Conservation (phyloP, 345 rosid species). For the Camelina sativa region DNA sequence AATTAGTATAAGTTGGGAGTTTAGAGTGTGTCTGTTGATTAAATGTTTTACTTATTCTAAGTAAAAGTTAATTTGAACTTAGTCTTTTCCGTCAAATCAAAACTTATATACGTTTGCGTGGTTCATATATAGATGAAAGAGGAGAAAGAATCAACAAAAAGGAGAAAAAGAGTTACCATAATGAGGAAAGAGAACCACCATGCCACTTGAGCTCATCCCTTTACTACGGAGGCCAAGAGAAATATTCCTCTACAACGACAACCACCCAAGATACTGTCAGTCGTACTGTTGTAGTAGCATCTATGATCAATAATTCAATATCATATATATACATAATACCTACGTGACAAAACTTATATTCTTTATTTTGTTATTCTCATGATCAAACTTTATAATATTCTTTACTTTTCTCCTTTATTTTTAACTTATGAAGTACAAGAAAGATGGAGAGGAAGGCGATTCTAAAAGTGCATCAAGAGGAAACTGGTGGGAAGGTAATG, state of each 20-base stretch:
- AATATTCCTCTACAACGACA: conserved; percentile 63
- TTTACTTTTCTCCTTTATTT: conserved; percentile 6
- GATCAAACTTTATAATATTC: neutral
- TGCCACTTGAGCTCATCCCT: conserved; percentile 86
- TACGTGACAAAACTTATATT: conserved; percentile 20
- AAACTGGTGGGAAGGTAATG: conserved; percentile 95
- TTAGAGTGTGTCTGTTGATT: no score
- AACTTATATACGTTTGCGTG: conserved; percentile 4
- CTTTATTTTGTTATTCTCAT: conserved; percentile 2
- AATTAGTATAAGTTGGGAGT: no score
- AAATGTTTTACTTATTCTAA: no score
- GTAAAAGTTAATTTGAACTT: no score
- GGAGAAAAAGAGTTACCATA: conserved; percentile 52
- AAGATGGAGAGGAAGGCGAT: conserved; percentile 61
- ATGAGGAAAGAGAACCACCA: conserved; percentile 73
- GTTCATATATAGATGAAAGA: conserved; percentile 19
- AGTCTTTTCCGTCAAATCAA: neutral
- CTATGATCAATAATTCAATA: neutral
- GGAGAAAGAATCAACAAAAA: conserved; percentile 46
- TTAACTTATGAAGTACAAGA: conserved; percentile 53
- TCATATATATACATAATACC: conserved; percentile 14
- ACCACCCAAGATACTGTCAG: conserved; percentile 47
- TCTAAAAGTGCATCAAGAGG: conserved; percentile 78
- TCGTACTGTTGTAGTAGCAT: conserved; percentile 39
- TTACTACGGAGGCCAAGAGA: conserved; percentile 92